These are phyloP conservation scores for Schizophyllum amplum DNA, from an alignment of 1,284 basidiomycete genomes.

Conservation along the genomic window DNA sequence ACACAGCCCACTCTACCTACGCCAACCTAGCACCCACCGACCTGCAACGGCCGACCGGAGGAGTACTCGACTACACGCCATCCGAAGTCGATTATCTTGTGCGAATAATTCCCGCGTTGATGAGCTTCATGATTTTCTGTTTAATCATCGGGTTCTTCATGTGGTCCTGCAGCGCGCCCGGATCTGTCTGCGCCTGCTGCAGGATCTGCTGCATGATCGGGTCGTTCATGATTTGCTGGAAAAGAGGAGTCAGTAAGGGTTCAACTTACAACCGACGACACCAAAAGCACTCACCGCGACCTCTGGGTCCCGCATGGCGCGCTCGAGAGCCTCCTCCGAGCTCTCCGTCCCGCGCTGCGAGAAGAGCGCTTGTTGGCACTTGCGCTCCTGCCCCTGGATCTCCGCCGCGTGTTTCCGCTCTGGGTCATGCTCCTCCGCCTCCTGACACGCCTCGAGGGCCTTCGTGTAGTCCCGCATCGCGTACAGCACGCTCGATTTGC, in stretches of 20 bases:
- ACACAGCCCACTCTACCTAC: too few relatives aligned
- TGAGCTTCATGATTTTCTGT: constrained; percentile 85
- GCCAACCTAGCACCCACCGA: too few relatives aligned
- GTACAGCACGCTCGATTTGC: constrained; percentile 83
- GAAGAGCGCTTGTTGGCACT: constrained; percentile 78
- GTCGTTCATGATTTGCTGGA: constrained; percentile 74
- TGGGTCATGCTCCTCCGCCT: constrained; percentile 67
- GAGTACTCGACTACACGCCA: too few relatives aligned
- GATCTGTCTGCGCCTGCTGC: constrained; percentile 90
- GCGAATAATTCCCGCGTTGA: constrained; percentile 69
- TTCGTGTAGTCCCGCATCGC: constrained; percentile 91
- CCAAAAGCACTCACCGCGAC: constrained; percentile 56
- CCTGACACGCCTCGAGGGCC: constrained; percentile 76
- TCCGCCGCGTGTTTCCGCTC: constrained; percentile 76
- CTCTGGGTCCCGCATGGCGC: constrained; percentile 98
- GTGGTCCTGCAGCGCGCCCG: constrained; percentile 88
- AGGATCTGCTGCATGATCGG: constrained; percentile 92
- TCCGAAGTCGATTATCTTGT: background rate
- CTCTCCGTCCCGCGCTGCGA: constrained; percentile 80
- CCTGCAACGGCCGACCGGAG: too few relatives aligned
- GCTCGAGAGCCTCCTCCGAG: constrained; percentile 87
- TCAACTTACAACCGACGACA: background rate
- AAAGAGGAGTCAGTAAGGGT: background rate
- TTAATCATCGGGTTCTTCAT: constrained; percentile 91
- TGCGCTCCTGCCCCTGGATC: constrained; percentile 72